Percentiles rank a stretch among this genome's conserved stretches.
Conservation (phyloP, 192 early-diverging fungal genomes). For the Backusella psychrophila region DNA sequence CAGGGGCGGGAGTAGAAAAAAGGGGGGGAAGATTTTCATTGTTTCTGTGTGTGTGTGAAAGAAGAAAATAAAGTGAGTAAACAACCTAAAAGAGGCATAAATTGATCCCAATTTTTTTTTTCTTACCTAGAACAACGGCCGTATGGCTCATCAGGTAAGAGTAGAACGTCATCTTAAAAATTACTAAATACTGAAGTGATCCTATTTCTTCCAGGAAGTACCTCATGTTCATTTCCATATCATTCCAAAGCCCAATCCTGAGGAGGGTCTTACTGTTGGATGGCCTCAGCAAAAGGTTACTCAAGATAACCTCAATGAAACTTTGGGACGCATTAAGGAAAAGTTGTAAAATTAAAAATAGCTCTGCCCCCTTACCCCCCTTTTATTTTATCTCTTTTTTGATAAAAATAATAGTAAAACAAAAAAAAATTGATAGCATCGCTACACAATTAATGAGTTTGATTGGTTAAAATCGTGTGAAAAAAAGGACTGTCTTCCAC, state of each 20-base stretch:
- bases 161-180: not conserved
- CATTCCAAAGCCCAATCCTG: conserved; percentile 68
- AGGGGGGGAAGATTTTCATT: not conserved
- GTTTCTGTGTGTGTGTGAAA: not conserved
- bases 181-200: not conserved
- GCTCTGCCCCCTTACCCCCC: not conserved
- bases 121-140: conserved; percentile 51
- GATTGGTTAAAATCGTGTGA: not conserved
- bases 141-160: conserved; percentile 54
- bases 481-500: too few relatives aligned
- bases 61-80: not conserved
- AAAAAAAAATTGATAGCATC: not conserved
- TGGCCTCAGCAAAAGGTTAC: conserved; percentile 49
- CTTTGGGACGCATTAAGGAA: conserved; percentile 23
- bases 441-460: not conserved
- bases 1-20: not conserved
- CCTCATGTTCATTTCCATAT: conserved; percentile 96
- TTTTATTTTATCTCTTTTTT: not conserved
- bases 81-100: not conserved
- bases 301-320: conserved; percentile 26
- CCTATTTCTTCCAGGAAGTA: conserved; percentile 60
- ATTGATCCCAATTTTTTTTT: not conserved
- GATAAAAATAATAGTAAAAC: conserved; percentile 1
- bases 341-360: conserved; percentile 23
- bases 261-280: conserved; percentile 69